Conservation (phyloP, 1,284 basidiomycete species). For the Sporisorium iseilematis-ciliati region DNA sequence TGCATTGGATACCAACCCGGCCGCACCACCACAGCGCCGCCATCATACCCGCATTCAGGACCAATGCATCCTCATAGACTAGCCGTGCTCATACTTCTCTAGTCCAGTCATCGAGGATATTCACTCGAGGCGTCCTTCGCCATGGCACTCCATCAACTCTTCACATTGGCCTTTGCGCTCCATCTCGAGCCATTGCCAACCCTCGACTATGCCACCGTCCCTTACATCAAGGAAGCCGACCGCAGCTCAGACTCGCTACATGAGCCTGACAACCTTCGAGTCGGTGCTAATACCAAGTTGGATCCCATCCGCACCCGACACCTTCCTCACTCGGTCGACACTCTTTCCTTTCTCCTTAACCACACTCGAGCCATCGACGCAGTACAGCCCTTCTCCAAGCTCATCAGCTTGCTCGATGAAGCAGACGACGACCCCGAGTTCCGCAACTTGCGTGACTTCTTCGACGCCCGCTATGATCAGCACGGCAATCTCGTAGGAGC, state of each 20-base stretch:
- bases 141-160: conserved; percentile 55
- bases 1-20: no score
- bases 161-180: conserved; percentile 65
- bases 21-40: neutral
- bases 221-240: conserved; percentile 17
- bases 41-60: neutral
- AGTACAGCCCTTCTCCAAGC: conserved; percentile 48
- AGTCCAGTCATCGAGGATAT: neutral
- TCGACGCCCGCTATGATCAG: conserved; percentile 56
- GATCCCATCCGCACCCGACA: conserved; percentile 46
- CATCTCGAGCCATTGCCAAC: conserved; percentile 61
- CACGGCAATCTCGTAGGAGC: conserved; percentile 30
- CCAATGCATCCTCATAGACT: conserved; percentile 1
- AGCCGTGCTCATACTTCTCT: neutral
- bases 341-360: conserved; percentile 50
- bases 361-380: conserved; percentile 48
- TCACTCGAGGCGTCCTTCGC: neutral
- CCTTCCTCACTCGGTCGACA: conserved; percentile 48
- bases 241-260: conserved; percentile 29
- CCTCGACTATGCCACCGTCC: conserved; percentile 50
- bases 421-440: conserved; percentile 64
- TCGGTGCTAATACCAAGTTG: conserved; percentile 51
- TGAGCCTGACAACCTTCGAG: conserved; percentile 36
- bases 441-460: conserved; percentile 58
- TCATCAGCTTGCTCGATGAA: conserved; percentile 56